phyloP scores from a whole-genome alignment of 306 rosid genomes.

The Quercus bicolor region DNA sequence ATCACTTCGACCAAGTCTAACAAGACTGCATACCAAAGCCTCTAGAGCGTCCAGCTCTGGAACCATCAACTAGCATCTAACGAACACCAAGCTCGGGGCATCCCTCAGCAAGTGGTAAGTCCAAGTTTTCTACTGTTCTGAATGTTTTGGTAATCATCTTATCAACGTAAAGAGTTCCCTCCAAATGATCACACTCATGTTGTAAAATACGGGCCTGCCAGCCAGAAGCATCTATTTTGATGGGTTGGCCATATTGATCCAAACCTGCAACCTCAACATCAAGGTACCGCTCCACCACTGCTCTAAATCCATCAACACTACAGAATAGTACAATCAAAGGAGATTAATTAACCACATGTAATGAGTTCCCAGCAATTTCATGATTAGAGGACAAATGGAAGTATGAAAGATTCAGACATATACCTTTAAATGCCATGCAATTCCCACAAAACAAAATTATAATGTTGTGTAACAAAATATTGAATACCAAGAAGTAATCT shows the following conservation, averaged over 20 bases:
- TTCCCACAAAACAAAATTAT: neutral
- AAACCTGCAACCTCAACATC: conserved; percentile 82
- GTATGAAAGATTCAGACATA: neutral
- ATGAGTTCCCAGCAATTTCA: neutral
- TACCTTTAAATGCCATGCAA: neutral
- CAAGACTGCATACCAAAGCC: neutral
- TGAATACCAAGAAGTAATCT: neutral
- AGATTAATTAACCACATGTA: neutral
- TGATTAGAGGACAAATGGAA: neutral
- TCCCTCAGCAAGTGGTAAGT: conserved; percentile 75
- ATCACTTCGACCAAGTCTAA: neutral
- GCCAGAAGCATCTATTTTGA: conserved; percentile 66
- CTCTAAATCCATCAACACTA: conserved; percentile 87
- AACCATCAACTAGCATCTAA: conserved; percentile 15
- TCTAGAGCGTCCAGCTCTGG: neutral
- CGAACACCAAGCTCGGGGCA: conserved; percentile 72
- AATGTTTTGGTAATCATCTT: conserved; percentile 83
- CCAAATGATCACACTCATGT: conserved; percentile 92
- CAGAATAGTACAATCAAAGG: conserved; percentile 20
- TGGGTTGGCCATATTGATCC: conserved; percentile 66
- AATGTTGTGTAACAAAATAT: neutral
- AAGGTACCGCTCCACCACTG: conserved; percentile 72
- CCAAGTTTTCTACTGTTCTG: conserved; percentile 65
- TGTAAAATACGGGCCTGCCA: conserved; percentile 97
- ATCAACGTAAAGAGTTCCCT: conserved; percentile 82